Evolutionary conservation across 1,284 basidiomycete species (phyloP).

Genomic region (Sphagnurus paluster): DNA sequence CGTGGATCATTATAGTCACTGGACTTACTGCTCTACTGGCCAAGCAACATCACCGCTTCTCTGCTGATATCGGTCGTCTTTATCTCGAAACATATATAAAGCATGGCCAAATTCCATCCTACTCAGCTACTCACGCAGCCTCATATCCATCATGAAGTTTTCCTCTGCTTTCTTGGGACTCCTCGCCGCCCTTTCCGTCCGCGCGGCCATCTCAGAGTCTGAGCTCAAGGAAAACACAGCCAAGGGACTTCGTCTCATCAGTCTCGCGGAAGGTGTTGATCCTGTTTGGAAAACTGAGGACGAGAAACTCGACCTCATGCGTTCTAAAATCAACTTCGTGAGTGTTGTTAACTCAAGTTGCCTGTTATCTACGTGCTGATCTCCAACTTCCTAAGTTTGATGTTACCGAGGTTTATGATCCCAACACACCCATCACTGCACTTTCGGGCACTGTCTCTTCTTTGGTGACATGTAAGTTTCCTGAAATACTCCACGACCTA

Average conservation of each 20-base stretch:
- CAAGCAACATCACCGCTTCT: too few species aligned
- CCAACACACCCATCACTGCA: constrained; percentile 23
- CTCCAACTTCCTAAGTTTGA: constrained; percentile 36
- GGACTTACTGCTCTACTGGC: too few species aligned
- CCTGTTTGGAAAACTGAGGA: constrained; percentile 48
- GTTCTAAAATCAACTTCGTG: constrained; percentile 33
- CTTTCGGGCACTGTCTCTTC: constrained; percentile 18
- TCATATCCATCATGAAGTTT: constrained; percentile 6
- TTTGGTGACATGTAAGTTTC: constrained; percentile 27
- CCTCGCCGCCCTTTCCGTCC: constrained; percentile 14
- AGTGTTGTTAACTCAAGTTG: constrained; percentile 8
- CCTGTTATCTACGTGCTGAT: neutral
- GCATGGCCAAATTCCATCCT: too few species aligned
- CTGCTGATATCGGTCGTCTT: too few species aligned
- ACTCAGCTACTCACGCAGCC: neutral
- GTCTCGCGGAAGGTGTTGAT: constrained; percentile 28
- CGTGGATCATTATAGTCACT: constrained; percentile 2
- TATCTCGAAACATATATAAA: too few species aligned
- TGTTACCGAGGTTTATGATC: constrained; percentile 54
- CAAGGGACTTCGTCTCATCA: constrained; percentile 46
- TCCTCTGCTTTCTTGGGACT: constrained; percentile 15
- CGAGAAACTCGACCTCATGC: constrained; percentile 33
- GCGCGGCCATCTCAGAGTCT: constrained; percentile 8
- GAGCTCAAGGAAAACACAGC: constrained; percentile 10
- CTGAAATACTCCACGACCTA: neutral